phyloP scores from a whole-genome alignment of 495 filamentous ascomycete species.

The Neurospora sp. region DNA sequence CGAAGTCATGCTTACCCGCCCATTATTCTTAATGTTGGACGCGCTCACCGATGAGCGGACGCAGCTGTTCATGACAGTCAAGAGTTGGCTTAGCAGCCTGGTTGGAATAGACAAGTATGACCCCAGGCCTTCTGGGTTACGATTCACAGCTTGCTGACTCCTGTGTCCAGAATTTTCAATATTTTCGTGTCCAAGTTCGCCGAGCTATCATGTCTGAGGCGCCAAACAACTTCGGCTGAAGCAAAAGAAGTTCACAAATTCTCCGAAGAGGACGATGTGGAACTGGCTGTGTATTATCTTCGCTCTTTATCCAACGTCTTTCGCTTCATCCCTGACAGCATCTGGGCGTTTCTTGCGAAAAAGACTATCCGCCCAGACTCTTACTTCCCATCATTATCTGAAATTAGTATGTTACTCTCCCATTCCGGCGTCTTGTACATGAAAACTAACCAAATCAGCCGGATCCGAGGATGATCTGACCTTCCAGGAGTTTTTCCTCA shows the following conservation, averaged over 20 bases:
- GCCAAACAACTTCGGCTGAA: constrained; percentile 10
- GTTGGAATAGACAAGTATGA: constrained; percentile 53
- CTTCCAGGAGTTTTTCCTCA: constrained; percentile 53
- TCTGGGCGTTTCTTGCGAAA: constrained; percentile 51
- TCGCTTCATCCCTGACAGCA: constrained; percentile 46
- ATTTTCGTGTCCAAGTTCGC: constrained; percentile 48
- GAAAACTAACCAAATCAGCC: constrained; percentile 24
- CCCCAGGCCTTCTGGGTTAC: background rate
- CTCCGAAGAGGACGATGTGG: constrained; percentile 52
- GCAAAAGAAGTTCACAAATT: constrained; percentile 9
- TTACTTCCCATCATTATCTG: constrained; percentile 23
- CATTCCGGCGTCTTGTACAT: background rate
- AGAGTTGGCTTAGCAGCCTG: constrained; percentile 73
- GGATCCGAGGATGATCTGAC: constrained; percentile 40
- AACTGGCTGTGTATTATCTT: constrained; percentile 69
- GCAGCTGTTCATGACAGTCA: constrained; percentile 64
- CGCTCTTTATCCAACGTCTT: constrained; percentile 65
- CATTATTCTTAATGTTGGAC: constrained; percentile 76
- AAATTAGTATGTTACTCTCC: constrained; percentile 31
- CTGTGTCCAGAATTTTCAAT: constrained; percentile 30
- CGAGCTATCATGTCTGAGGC: constrained; percentile 42
- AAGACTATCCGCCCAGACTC: constrained; percentile 30
- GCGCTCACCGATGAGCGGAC: constrained; percentile 61
- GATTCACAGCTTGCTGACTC: background rate
- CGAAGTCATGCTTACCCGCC: constrained; percentile 67